Evolutionary conservation across 257 asterid species (phyloP), one percentile per base, ranked within the genome.

Genomic region (Handroanthus guayacan): DNA sequence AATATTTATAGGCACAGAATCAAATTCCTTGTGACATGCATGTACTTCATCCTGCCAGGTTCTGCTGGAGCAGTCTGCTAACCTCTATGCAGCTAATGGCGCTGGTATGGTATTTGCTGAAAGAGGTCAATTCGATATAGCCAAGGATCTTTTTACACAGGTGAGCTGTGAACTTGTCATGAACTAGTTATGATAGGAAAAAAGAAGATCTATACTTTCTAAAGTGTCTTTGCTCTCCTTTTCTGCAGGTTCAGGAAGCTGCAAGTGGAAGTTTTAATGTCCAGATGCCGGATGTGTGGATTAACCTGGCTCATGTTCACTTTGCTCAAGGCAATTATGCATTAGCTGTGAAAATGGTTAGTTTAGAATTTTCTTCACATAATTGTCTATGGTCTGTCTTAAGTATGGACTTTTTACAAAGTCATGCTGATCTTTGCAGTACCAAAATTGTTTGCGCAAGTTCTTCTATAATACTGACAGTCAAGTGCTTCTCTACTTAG

Each of bases 221-320:
- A 62, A 52, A 71, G 74, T 56, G 20, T 69, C 43, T 52, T 14
- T 11, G 17, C 58, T 43, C 63, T 34, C 64, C 34, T 62, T 79
- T 80, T 58, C 36, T 77, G 76, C 69, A 93, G 98, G 97, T 93
- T 72, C 98, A 95, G 89, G 99, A 95, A 86, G 99, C 97, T 86
- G 99, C 98, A 64, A 95, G 99, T 85, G 98, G 98, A 86, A 86
- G 89, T 82, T 83, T 83, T 65, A 86, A 89, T 78, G 91, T 88
- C 75, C 98, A 92, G 78, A 91, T 93, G 96, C 98, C 99, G 56
- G 99, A 92, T 83, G 97, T 95, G 77, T 95, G 99, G 99, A 93
- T 95, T 81, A 95, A 95, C 85, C 86, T 95, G 80, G 99, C 99
- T 58, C 98, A 95, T 81, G 98, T 93, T 82, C 97, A 95, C 87